Evolutionary conservation across 225 moss, liverwort and hornwort species (phyloP).

Genomic region (Bryoerythrophyllum caledonicum): DNA sequence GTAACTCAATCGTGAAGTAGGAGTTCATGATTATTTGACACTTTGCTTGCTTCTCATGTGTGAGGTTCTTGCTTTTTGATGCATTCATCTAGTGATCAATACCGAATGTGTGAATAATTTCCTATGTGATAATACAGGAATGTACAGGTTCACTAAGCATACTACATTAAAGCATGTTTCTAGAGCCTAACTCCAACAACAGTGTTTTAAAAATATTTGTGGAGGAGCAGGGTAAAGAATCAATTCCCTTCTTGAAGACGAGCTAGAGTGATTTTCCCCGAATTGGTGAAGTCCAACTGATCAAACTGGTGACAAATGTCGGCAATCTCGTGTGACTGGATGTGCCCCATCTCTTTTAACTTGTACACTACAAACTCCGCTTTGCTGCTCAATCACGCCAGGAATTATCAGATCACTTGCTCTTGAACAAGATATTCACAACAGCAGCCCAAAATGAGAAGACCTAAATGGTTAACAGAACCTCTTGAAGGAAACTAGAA

Average conservation of each 20-base stretch:
- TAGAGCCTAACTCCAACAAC: neutral
- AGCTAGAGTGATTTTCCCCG: slow-evolving; percentile 70
- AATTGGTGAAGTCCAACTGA: slow-evolving; percentile 48
- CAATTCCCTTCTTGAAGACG: slow-evolving; percentile 65
- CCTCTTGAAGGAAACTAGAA: neutral
- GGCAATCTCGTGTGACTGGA: slow-evolving; percentile 40
- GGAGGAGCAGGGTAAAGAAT: neutral
- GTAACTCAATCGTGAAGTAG: slow-evolving; percentile 29
- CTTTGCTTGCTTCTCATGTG: neutral
- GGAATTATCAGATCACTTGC: neutral
- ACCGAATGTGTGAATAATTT: neutral
- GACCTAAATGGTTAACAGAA: no score
- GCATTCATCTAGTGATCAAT: neutral
- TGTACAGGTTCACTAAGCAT: neutral
- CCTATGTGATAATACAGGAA: neutral
- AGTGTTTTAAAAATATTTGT: slow-evolving; percentile 5
- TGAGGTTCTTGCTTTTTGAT: neutral
- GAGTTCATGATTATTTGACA: slow-evolving; percentile 30
- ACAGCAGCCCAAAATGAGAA: neutral
- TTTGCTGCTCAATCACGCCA: slow-evolving; percentile 51
- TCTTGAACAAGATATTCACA: neutral
- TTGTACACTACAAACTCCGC: slow-evolving; percentile 86
- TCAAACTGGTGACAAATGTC: slow-evolving; percentile 73
- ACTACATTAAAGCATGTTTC: neutral
- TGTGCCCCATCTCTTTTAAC: slow-evolving; percentile 71